Base-by-base conservation (phyloP, 805 yeast species). In the Ogataea methanolica region DNA sequence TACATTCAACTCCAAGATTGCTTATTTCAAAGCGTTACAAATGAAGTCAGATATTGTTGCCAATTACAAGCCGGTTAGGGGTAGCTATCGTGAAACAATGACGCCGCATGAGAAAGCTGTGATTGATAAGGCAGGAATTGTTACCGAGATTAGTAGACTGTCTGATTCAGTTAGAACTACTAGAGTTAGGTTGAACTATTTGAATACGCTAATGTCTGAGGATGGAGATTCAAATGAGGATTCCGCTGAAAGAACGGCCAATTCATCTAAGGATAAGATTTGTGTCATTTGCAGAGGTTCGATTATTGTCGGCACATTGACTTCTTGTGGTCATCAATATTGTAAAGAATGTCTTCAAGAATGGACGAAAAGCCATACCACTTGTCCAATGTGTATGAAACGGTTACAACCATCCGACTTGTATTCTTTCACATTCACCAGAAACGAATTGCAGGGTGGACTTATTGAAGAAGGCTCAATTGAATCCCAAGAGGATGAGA, bases 241-340 rank as follows among this genome's bases (percentile, higher is more conserved):
- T 7, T 62, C 63, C 7, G 46, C 48, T n/a, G 49, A 44, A 4
- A 69, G 67, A 9, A 37, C 29, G 14, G 62, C 65, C 12, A 45
- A 42, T 8, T 47, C 46, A 14, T 35, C 36, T 6, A 74, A 73
- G 7, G 78, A 72, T 9, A 61, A 74, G 45, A 65, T 75, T 17
- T 94, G 99, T 65, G 76, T 83, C 33, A 91, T 94, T 50, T 94
- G 99, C 62, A 79, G 85, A 19, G 75, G 82, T 4, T 62, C 77
- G 1, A 88, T 90, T 43, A 71, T 78, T 3, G 72, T 81, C 36
- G 99, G 99, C 0, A 76, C 94, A 0, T 70, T 94, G 47, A 85
- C 96, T 0, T 81, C 81, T 9, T 94, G 99, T 73, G 98, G 98
- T 0, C 99, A 94, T 66, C 82, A 82, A 55, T 94, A 85, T 61